Percentiles rank a stretch among this genome's conserved stretches.
Evolutionary conservation across 2,329 filamentous ascomycete species (phyloP).

Genomic region (Phialocephala sp.): DNA sequence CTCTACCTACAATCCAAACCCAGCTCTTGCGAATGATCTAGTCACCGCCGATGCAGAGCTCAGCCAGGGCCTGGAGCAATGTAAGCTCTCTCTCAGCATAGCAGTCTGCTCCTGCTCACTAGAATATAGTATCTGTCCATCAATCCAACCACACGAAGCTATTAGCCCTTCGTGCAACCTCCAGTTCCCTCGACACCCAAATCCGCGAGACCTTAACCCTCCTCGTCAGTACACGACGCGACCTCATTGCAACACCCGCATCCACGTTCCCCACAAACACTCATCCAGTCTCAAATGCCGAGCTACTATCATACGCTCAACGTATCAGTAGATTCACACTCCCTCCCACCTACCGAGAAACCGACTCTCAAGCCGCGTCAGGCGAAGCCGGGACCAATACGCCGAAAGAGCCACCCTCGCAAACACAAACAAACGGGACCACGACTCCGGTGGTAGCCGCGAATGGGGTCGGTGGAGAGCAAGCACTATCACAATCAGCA

Average conservation of each 20-base stretch:
- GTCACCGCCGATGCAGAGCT: slow-evolving; percentile 73
- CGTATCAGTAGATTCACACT: slow-evolving; percentile 82
- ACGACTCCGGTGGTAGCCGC: slow-evolving; percentile 32
- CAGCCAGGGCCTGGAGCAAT: slow-evolving; percentile 66
- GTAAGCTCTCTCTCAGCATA: slow-evolving; percentile 49
- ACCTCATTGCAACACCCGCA: slow-evolving; percentile 68
- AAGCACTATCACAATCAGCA: slow-evolving; percentile 6
- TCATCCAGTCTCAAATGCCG: slow-evolving; percentile 68
- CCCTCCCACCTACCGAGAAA: slow-evolving; percentile 50
- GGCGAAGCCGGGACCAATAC: slow-evolving; percentile 28
- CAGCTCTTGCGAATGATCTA: slow-evolving; percentile 70
- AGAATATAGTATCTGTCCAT: slow-evolving; percentile 67
- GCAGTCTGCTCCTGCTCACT: neutral
- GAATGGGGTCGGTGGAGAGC: slow-evolving; percentile 32
- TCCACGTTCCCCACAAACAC: slow-evolving; percentile 59
- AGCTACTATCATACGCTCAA: slow-evolving; percentile 78
- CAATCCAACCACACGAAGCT: slow-evolving; percentile 77
- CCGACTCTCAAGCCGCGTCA: slow-evolving; percentile 21
- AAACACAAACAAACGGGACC: slow-evolving; percentile 40
- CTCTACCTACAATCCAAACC: slow-evolving; percentile 79
- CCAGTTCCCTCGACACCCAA: slow-evolving; percentile 69
- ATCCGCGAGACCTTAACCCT: slow-evolving; percentile 72
- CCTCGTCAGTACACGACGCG: slow-evolving; percentile 75
- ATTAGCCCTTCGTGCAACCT: slow-evolving; percentile 68
- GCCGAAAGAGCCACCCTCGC: slow-evolving; percentile 30